Percentiles rank a stretch among this genome's conserved stretches.
Evolutionary conservation across 1,284 basidiomycete species (phyloP).

Genomic region (Naganishia cerealis): DNA sequence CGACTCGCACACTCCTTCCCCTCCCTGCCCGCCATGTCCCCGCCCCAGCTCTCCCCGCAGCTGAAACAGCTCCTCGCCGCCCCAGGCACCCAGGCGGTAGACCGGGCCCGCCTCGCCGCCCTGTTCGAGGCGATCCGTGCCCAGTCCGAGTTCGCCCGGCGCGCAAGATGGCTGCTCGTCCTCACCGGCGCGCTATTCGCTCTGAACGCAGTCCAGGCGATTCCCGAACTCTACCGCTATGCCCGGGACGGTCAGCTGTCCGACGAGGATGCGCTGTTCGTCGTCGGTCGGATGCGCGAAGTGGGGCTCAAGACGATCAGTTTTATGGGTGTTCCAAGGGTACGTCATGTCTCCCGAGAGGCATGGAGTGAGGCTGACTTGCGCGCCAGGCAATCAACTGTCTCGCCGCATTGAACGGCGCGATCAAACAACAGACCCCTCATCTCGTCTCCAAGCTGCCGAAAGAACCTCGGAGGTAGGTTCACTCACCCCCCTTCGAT

Average conservation of each 20-base stretch:
- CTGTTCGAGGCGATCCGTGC: conserved; percentile 42
- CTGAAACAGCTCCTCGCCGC: conserved; percentile 46
- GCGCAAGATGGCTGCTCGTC: conserved; percentile 44
- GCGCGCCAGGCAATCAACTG: conserved; percentile 31
- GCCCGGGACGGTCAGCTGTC: conserved; percentile 28
- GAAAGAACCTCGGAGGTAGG: conserved; percentile 20
- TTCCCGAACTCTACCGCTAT: conserved; percentile 46
- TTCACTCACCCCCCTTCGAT: too few species aligned
- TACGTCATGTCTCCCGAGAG: conserved; percentile 52
- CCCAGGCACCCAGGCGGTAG: conserved; percentile 38
- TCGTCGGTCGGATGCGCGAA: conserved; percentile 73
- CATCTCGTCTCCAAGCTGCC: conserved; percentile 8
- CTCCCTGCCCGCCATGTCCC: too few species aligned
- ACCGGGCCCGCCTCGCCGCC: conserved; percentile 32
- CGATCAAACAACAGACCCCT: conserved; percentile 12
- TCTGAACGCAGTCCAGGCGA: conserved; percentile 46
- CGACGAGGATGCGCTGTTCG: conserved; percentile 34
- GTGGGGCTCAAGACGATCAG: conserved; percentile 88
- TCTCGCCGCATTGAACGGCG: conserved; percentile 26
- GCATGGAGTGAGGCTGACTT: conserved; percentile 33
- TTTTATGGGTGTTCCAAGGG: conserved; percentile 86
- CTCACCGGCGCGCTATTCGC: conserved; percentile 45
- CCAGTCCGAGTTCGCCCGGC: background rate
- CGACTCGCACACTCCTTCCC: too few species aligned
- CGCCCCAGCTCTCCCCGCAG: conserved; percentile 43